phyloP scores from a whole-genome alignment of 2,329 filamentous ascomycete genomes.

The Cladophialophora chaetospira region DNA sequence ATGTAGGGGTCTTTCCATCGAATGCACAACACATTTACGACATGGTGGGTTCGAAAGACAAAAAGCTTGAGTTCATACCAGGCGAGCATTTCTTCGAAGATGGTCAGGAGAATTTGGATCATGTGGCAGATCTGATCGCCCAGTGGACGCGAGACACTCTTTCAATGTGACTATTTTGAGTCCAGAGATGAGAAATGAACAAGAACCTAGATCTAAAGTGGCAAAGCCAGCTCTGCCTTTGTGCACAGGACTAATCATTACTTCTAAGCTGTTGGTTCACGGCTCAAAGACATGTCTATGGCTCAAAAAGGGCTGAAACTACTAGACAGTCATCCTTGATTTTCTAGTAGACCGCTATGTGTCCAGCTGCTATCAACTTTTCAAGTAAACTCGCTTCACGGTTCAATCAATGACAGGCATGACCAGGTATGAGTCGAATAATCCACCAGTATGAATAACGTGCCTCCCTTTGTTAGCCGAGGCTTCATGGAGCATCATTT shows the following conservation, averaged over 20 bases:
- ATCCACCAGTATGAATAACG: background rate
- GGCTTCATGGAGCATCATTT: constrained; percentile 5
- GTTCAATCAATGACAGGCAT: constrained; percentile 10
- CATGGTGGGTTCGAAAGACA: constrained; percentile 3
- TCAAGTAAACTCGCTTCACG: too few species aligned
- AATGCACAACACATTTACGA: background rate
- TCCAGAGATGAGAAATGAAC: background rate
- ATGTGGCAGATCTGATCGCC: background rate
- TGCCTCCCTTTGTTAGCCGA: constrained; percentile 12
- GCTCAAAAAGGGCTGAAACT: too few species aligned
- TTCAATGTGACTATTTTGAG: background rate
- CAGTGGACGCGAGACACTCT: background rate
- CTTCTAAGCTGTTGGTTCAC: too few species aligned
- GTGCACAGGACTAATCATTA: too few species aligned
- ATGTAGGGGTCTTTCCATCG: constrained; percentile 9
- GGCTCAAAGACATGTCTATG: too few species aligned
- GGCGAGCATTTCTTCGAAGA: constrained; percentile 11
- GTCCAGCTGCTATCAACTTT: background rate
- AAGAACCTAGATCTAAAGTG: background rate
- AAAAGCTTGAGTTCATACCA: background rate
- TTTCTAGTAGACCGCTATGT: background rate
- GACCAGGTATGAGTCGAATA: constrained; percentile 8
- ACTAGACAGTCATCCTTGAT: background rate
- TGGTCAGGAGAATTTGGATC: constrained; percentile 1
- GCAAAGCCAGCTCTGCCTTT: background rate